Conservation (phyloP, 176 grass and related monocot genomes). For the Aegilops speltoides region DNA sequence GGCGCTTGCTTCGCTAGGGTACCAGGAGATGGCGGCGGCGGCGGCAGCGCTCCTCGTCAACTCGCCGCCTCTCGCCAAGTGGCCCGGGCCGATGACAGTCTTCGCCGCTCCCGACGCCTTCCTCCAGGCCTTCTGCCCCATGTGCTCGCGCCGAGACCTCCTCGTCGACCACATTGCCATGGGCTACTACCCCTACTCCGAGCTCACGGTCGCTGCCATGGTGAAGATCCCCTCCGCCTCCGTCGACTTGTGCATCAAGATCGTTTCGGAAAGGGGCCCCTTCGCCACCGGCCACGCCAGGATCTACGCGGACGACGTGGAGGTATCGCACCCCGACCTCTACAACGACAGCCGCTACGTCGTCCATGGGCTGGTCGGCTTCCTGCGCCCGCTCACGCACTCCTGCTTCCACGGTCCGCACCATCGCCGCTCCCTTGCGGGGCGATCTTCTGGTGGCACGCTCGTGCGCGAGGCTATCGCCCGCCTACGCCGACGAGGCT, state of each 20-base stretch:
- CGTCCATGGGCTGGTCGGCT: constrained; percentile 61
- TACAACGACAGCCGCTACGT: constrained; percentile 78
- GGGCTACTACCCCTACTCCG: constrained; percentile 58
- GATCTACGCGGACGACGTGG: constrained; percentile 58
- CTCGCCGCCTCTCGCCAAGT: constrained; percentile 29
- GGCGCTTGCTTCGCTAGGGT: constrained; percentile 67
- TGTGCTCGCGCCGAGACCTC: constrained; percentile 50
- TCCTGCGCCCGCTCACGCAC: constrained; percentile 62
- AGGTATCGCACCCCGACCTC: constrained; percentile 64
- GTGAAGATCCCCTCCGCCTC: constrained; percentile 62
- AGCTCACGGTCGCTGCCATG: constrained; percentile 40
- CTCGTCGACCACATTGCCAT: constrained; percentile 63
- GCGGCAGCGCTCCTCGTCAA: constrained; percentile 39
- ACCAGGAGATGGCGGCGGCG: constrained; percentile 61
- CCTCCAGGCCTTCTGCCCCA: neutral
- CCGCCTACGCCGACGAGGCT: constrained; percentile 63
- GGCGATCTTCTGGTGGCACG: constrained; percentile 30
- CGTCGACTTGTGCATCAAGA: constrained; percentile 56
- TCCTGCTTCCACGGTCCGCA: constrained; percentile 43
- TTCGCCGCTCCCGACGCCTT: constrained; percentile 61
- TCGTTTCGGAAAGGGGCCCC: constrained; percentile 30
- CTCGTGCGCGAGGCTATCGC: constrained; percentile 69
- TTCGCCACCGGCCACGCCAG: constrained; percentile 38
- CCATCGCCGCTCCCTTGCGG: constrained; percentile 20
- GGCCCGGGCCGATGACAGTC: constrained; percentile 58